Evolutionary conservation across 495 filamentous ascomycete species (phyloP).

Genomic region (Viridothelium virens): DNA sequence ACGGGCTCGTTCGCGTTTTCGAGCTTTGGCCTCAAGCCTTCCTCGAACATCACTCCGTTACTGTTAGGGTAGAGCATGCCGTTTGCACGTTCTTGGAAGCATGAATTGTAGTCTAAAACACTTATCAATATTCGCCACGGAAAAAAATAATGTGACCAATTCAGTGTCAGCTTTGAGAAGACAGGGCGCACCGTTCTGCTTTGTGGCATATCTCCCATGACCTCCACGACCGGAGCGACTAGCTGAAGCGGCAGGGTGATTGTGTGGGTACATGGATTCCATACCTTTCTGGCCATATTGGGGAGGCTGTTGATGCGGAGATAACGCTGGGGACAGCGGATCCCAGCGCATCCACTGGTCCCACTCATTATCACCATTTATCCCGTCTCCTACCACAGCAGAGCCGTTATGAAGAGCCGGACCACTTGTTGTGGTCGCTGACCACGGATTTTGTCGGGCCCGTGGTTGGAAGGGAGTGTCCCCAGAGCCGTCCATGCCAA

Average conservation of each 20-base stretch:
- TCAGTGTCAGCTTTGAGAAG: no score
- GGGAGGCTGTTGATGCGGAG: slow-evolving; percentile 3
- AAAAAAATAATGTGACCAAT: no score
- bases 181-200: no score
- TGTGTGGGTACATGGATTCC: background rate
- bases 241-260: no score
- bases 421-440: slow-evolving; percentile 5
- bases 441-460: background rate
- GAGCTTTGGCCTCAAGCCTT: background rate
- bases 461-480: background rate
- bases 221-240: no score
- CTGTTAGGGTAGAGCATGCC: background rate
- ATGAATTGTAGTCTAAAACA: background rate
- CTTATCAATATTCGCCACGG: background rate
- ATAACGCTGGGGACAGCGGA: slow-evolving; percentile 2
- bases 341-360: slow-evolving; percentile 8
- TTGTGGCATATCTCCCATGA: no score
- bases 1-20: background rate
- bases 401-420: background rate
- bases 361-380: background rate
- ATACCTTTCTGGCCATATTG: background rate
- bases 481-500: slow-evolving; percentile 1
- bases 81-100: background rate
- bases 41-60: background rate
- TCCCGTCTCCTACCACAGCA: background rate